Conservation (phyloP, 2,329 filamentous ascomycete genomes). For the Aspergillus piperis region DNA sequence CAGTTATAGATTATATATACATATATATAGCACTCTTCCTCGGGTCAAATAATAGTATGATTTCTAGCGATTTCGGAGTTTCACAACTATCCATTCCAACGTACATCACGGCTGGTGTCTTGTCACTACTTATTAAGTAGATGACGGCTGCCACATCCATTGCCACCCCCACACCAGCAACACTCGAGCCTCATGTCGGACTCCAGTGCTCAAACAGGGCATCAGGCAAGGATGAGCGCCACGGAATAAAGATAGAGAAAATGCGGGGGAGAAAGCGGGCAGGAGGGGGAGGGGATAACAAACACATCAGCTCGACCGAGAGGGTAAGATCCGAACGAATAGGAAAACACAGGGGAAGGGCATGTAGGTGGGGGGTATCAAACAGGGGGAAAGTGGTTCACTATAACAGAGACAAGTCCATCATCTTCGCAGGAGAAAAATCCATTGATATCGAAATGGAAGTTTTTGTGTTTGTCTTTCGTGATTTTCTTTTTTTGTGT, state of each 20-base stretch:
- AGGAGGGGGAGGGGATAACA: conserved; percentile 8
- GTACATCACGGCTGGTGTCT: conserved; percentile 20
- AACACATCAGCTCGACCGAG: neutral
- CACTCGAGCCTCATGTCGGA: neutral
- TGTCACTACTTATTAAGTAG: conserved; percentile 18
- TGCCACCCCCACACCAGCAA: conserved; percentile 6
- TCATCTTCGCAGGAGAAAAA: conserved; percentile 7
- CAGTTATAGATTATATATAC: too few species aligned
- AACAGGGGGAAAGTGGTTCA: conserved; percentile 16
- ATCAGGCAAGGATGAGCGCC: conserved; percentile 32
- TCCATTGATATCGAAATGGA: neutral
- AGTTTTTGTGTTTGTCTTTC: conserved; percentile 16
- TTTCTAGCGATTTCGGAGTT: conserved; percentile 14
- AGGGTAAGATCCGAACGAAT: conserved; percentile 2
- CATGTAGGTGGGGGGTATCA: conserved; percentile 26
- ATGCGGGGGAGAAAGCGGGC: conserved; percentile 5
- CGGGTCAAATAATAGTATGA: neutral
- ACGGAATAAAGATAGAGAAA: conserved; percentile 22
- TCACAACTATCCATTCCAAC: conserved; percentile 21
- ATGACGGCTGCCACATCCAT: conserved; percentile 41
- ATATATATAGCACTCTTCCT: neutral
- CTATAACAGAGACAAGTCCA: conserved; percentile 12
- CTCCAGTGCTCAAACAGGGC: neutral
- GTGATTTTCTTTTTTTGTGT: conserved; percentile 22
- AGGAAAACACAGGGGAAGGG: conserved; percentile 8